A percentile compares a stretch with the other conserved stretches of the same genome.
These are phyloP conservation scores for Xylariales sp. DNA, from an alignment of 2,329 filamentous ascomycete species.

Conservation along the genomic window DNA sequence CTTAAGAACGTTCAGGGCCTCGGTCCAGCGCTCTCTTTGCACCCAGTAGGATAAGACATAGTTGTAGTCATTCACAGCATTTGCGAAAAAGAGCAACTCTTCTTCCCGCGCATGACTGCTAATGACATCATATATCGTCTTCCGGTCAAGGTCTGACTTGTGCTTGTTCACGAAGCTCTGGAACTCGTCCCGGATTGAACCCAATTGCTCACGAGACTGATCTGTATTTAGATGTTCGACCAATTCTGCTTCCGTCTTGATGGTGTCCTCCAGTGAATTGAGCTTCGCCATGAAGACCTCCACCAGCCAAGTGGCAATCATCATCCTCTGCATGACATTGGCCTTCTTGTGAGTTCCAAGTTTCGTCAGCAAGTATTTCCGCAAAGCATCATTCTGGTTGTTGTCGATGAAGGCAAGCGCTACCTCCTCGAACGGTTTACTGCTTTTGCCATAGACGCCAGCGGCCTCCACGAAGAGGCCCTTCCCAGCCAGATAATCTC, in stretches of 20 bases:
- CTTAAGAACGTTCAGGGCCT: slow-evolving; percentile 83
- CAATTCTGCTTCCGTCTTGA: slow-evolving; percentile 81
- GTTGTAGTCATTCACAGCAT: slow-evolving; percentile 82
- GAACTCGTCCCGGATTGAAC: slow-evolving; percentile 69
- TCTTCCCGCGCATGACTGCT: slow-evolving; percentile 92
- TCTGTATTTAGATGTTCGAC: slow-evolving; percentile 65
- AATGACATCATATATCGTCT: slow-evolving; percentile 92
- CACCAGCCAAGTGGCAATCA: slow-evolving; percentile 92
- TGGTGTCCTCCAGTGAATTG: slow-evolving; percentile 89
- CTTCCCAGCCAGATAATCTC: slow-evolving; percentile 79
- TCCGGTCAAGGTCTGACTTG: slow-evolving; percentile 81
- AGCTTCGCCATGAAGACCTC: slow-evolving; percentile 98
- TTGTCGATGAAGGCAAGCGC: slow-evolving; percentile 87
- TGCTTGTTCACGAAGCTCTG: slow-evolving; percentile 83
- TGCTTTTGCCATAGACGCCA: slow-evolving; percentile 87
- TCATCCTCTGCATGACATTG: slow-evolving; percentile 84
- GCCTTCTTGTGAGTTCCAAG: slow-evolving; percentile 76
- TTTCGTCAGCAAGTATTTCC: slow-evolving; percentile 85
- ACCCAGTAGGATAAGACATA: slow-evolving; percentile 98
- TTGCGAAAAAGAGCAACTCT: slow-evolving; percentile 88
- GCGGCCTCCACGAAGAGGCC: slow-evolving; percentile 83
- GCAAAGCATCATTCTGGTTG: slow-evolving; percentile 81
- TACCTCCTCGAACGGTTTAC: slow-evolving; percentile 95
- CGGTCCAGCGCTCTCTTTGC: slow-evolving; percentile 85
- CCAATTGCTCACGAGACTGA: slow-evolving; percentile 68